These are phyloP conservation scores for Acmispon strigosus DNA, from an alignment of 306 rosid species.

Conservation along the genomic window DNA sequence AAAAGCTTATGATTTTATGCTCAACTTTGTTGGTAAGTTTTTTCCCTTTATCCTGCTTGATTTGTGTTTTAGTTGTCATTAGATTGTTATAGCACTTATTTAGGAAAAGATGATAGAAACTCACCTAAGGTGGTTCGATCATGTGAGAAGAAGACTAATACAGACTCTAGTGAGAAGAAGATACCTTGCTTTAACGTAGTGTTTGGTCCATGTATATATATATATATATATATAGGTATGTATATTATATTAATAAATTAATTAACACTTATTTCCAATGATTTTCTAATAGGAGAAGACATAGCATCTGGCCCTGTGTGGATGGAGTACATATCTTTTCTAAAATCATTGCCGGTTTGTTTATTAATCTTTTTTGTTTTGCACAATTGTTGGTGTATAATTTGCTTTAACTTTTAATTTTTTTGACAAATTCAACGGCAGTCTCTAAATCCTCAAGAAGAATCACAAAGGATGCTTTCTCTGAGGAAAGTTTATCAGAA, in stretches of 20 bases:
- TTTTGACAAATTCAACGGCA: slow-evolving; percentile 21
- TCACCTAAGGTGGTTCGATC: background rate
- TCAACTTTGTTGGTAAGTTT: slow-evolving; percentile 74
- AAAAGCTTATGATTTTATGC: slow-evolving; percentile 98
- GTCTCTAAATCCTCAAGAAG: slow-evolving; percentile 70
- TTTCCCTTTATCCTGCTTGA: slow-evolving; percentile 8
- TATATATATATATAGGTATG: background rate
- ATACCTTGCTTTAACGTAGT: background rate
- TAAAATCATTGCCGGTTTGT: slow-evolving; percentile 81
- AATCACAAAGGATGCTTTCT: slow-evolving; percentile 81
- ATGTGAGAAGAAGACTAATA: background rate
- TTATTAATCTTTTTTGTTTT: slow-evolving; percentile 14
- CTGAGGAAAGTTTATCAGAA: slow-evolving; percentile 78
- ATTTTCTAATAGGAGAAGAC: slow-evolving; percentile 66
- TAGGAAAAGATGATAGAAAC: background rate
- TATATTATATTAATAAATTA: background rate
- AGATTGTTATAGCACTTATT: background rate
- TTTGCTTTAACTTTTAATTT: background rate
- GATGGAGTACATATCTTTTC: slow-evolving; percentile 86
- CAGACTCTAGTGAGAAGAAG: background rate
- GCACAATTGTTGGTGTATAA: background rate
- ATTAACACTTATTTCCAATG: slow-evolving; percentile 16
- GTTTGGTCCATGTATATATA: background rate
- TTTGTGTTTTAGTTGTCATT: background rate
- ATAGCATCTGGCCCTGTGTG: slow-evolving; percentile 95